These are phyloP conservation scores for Tylopilus orsonianus DNA, from an alignment of 1,284 basidiomycete species.

Conservation along the genomic window DNA sequence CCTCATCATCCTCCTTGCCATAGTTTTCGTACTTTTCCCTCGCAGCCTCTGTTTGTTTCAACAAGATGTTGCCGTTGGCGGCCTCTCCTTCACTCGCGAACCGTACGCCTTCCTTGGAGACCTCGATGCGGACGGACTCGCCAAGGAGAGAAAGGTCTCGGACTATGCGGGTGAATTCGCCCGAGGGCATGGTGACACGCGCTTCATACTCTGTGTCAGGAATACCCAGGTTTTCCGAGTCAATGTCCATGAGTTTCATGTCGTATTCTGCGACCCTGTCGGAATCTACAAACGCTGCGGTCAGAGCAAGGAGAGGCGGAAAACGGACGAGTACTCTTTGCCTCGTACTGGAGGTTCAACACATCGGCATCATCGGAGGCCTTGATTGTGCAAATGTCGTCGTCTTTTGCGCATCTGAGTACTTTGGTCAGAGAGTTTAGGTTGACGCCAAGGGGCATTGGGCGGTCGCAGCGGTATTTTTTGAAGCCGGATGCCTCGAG, in stretches of 20 bases:
- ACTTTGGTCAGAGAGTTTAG: conserved; percentile 92
- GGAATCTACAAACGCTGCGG: conserved; percentile 66
- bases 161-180: conserved; percentile 91
- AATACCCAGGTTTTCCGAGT: conserved; percentile 92
- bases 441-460: conserved; percentile 93
- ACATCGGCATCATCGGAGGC: conserved; percentile 92
- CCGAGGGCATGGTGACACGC: conserved; percentile 83
- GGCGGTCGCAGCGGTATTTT: conserved; percentile 92
- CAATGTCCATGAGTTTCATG: conserved; percentile 99
- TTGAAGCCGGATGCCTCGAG: conserved; percentile 81
- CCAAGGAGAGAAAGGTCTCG: conserved; percentile 91
- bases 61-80: conserved; percentile 85
- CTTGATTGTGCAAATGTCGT: conserved; percentile 91
- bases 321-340: conserved; percentile 64
- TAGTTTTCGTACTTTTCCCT: conserved; percentile 44
- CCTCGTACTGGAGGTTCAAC: conserved; percentile 89
- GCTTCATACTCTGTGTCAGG: conserved; percentile 99
- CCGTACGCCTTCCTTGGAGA: conserved; percentile 94
- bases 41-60: conserved; percentile 67
- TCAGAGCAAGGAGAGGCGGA: not conserved
- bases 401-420: conserved; percentile 95
- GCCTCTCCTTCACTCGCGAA: conserved; percentile 95
- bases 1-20: conserved; percentile 50
- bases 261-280: conserved; percentile 98
- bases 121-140: conserved; percentile 94